Base-by-base conservation (phyloP, 192 early-diverging fungal species). In the Coemansia sp. region DNA sequence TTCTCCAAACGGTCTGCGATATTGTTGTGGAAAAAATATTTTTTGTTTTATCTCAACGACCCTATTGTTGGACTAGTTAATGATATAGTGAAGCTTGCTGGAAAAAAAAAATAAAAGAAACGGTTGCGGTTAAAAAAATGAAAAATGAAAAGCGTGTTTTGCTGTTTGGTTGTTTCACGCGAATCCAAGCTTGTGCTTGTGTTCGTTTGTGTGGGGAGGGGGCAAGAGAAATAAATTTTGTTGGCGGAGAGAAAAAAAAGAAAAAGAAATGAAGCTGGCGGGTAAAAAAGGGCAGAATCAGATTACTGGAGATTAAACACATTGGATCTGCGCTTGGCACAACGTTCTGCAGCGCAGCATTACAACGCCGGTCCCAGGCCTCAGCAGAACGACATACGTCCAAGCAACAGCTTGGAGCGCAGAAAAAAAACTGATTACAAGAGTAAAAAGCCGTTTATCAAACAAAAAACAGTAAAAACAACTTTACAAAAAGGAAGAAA, bases 401-500 rank as follows among this genome's bases (percentile, higher is more conserved):
- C 50, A 51, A 51, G 22, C 22, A 51, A 7, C 22, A 25, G 17
- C 16, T 51, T 51, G 22, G 16, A 6, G 16, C 49, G 6, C n/a
- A 51, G 7, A 51, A 20, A 25, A 25, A 25, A 25, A 6, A 16
- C 17, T 51, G 6, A 16, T 51, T 54, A 45, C 42, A 45, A 22
- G 51, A 54, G 18, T 22, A 54, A 54, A 54, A 30, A 54, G 25
- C 29, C 20, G 51, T 54, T 20, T 49, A 22, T 38, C 42, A 38
- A 28, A 40, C 20, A 54, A 29, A 38, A 38, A 45, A 45, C 42
- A 45, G 42, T 45, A 45, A 45, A 45, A 45, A 45, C 42, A 51
- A 31, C 42, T 63, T 69, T 50, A 49, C 45, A 36, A 52, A 34
- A 48, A 30, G 11, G 8, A 48, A 57, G 40, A 25, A 22, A 56